Evolutionary conservation across 768 basidiomycete genomes (phyloP).

Genomic region (Clitopilus passeckerianus): DNA sequence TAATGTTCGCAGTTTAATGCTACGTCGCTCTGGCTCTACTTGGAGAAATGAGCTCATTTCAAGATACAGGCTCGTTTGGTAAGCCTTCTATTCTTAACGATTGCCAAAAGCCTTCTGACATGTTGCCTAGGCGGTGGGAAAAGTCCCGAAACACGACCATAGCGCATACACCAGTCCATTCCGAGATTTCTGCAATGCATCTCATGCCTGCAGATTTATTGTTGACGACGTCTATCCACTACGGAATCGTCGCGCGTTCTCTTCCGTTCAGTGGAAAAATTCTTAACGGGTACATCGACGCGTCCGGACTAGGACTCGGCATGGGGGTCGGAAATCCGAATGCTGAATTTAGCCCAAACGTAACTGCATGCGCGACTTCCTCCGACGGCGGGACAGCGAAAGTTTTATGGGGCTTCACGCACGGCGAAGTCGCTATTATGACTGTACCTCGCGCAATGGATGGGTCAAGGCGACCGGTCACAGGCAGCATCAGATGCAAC

Average conservation of each 20-base stretch:
- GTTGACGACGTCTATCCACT: slow-evolving; percentile 57
- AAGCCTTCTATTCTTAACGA: slow-evolving; percentile 9
- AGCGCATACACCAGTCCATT: slow-evolving; percentile 60
- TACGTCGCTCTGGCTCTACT: slow-evolving; percentile 50
- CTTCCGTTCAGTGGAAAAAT: slow-evolving; percentile 66
- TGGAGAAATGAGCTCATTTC: slow-evolving; percentile 72
- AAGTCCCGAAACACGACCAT: slow-evolving; percentile 54
- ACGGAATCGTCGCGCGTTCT: slow-evolving; percentile 72
- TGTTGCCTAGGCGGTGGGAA: slow-evolving; percentile 58
- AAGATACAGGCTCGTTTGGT: slow-evolving; percentile 55
- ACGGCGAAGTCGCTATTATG: slow-evolving; percentile 64
- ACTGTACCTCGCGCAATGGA: slow-evolving; percentile 58
- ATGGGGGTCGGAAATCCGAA: slow-evolving; percentile 71
- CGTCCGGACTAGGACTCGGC: slow-evolving; percentile 52
- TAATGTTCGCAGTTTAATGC: slow-evolving; percentile 38
- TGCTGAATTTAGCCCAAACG: slow-evolving; percentile 65
- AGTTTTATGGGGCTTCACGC: slow-evolving; percentile 69
- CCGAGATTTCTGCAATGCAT: slow-evolving; percentile 52
- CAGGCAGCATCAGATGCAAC: slow-evolving; percentile 41
- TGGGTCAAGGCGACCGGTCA: slow-evolving; percentile 32
- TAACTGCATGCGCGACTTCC: slow-evolving; percentile 51
- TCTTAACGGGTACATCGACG: slow-evolving; percentile 64
- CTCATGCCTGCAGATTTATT: slow-evolving; percentile 53
- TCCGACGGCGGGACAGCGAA: slow-evolving; percentile 65
- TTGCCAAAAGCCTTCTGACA: neutral